Conservation (phyloP, 345 rosid species). For the Citrus inodora region DNA sequence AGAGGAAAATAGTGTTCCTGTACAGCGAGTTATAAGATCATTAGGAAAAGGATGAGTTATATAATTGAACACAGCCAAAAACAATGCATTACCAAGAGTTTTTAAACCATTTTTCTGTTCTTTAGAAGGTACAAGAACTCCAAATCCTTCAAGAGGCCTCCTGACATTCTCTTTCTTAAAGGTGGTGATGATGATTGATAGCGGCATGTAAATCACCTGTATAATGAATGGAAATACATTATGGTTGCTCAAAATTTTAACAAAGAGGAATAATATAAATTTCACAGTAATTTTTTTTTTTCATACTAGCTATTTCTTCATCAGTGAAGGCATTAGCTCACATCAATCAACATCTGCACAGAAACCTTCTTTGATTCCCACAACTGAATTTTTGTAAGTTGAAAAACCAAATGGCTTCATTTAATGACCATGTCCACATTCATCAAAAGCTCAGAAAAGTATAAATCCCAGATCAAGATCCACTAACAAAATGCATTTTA, state of each 20-base stretch:
- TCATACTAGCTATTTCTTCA: not conserved
- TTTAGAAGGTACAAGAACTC: conserved; percentile 86
- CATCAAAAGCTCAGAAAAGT: not conserved
- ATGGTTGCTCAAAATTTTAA: conserved; percentile 3
- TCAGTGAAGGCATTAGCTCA: not conserved
- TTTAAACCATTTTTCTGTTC: conserved; percentile 81
- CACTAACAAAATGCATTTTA: not conserved
- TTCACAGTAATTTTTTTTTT: not conserved
- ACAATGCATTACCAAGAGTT: conserved; percentile 65
- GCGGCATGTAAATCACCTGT: conserved; percentile 76
- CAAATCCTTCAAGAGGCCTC: conserved; percentile 90
- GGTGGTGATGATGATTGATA: conserved; percentile 78
- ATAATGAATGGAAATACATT: conserved; percentile 10
- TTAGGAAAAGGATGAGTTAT: not conserved
- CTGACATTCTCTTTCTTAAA: conserved; percentile 86
- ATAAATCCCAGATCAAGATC: not conserved
- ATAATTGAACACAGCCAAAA: not conserved
- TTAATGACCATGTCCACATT: not conserved
- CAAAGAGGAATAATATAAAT: not conserved
- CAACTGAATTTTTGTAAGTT: not conserved
- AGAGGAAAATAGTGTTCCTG: conserved; percentile 96
- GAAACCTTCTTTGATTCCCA: not conserved
- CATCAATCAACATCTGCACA: not conserved
- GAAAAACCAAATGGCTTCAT: conserved; percentile 6
- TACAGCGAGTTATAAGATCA: conserved; percentile 2